Base-by-base conservation (phyloP, 805 yeast species). In the Wickerhamiella vanderwaltii region DNA sequence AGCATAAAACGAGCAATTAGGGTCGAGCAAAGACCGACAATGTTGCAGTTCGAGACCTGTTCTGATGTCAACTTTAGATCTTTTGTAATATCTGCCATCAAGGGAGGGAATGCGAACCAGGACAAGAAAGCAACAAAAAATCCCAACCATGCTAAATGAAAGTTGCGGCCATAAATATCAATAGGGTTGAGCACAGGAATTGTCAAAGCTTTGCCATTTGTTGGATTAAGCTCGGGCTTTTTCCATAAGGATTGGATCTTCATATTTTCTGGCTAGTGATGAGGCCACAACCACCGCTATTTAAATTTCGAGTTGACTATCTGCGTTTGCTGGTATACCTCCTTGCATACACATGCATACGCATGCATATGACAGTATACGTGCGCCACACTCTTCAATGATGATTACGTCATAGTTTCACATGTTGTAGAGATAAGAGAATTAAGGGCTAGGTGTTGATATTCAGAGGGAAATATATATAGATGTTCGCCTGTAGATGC, bases 51-150 rank as follows among this genome's bases (percentile, higher is more conserved):
- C 24, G 41, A 32, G 12, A 46, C 43, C 20, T 46, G 43, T 9
- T 40, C 38, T 5, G 49, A 34, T 5, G 49, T 46, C 23, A 46
- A 39, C 5, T 38, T 6, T 13, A 46, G 28, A 25, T 46, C 49
- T n/a, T 34, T 28, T 18, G 41, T 20, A 19, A 46, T 46, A 15
- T 37, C 41, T 3, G 37, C 18, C 44, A 46, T 41, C 29, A 46
- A 38, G 6, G 49, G 49, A 1, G 49, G 48, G 39, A 46, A 46
- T 18, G 49, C 49, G 29, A 46, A 46, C 49, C 49, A 46, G 2
- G 46, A 41, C 5, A 46, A 42, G 20, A 46, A 46, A 3, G 49
- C 49, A 9, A 46, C 49, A 23, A 46, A 37, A 20, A 46, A 46
- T 2, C 44, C 43, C 9, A 46, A 29, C 48, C 48, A 46, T 20